Percentiles rank a stretch among this genome's conserved stretches.
phyloP scores from a whole-genome alignment of 2,329 filamentous ascomycete genomes.

The Trichoderma sp. region DNA sequence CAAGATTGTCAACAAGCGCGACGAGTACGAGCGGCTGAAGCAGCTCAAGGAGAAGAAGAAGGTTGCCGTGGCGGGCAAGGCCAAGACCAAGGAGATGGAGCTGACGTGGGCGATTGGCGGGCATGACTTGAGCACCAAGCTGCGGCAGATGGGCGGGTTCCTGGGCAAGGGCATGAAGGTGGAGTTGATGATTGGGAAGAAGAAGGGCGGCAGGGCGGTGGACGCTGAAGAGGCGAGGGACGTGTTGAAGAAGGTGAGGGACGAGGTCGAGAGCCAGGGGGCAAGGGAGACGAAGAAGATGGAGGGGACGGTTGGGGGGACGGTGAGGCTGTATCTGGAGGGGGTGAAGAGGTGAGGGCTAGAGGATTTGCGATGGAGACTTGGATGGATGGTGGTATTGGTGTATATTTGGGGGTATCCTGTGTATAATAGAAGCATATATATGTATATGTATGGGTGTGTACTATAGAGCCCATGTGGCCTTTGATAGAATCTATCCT shows the following conservation, averaged over 20 bases:
- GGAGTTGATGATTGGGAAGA: slow-evolving; percentile 67
- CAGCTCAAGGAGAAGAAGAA: slow-evolving; percentile 47
- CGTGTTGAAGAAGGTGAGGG: slow-evolving; percentile 51
- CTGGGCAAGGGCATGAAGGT: slow-evolving; percentile 74
- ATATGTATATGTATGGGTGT: slow-evolving; percentile 24
- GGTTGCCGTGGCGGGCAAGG: slow-evolving; percentile 44
- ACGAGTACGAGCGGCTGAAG: slow-evolving; percentile 47
- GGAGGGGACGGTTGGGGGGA: slow-evolving; percentile 48
- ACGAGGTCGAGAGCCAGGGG: slow-evolving; percentile 37
- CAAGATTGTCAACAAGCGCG: slow-evolving; percentile 65
- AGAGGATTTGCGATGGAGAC: neutral
- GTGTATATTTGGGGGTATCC: slow-evolving; percentile 11
- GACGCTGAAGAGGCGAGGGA: slow-evolving; percentile 62
- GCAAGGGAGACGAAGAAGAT: slow-evolving; percentile 48
- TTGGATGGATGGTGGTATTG: neutral
- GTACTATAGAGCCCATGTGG: slow-evolving; percentile 2
- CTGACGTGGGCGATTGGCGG: slow-evolving; percentile 82
- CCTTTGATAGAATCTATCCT: slow-evolving; percentile 26
- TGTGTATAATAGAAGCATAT: slow-evolving; percentile 7
- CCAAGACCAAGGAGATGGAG: slow-evolving; percentile 74
- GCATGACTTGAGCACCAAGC: slow-evolving; percentile 72
- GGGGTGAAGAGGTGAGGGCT: slow-evolving; percentile 29
- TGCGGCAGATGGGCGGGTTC: slow-evolving; percentile 69
- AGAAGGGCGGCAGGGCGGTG: slow-evolving; percentile 62
- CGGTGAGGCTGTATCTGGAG: slow-evolving; percentile 49